phyloP scores from a whole-genome alignment of 208 protist species.

The Ichthyophonus hoferi region DNA sequence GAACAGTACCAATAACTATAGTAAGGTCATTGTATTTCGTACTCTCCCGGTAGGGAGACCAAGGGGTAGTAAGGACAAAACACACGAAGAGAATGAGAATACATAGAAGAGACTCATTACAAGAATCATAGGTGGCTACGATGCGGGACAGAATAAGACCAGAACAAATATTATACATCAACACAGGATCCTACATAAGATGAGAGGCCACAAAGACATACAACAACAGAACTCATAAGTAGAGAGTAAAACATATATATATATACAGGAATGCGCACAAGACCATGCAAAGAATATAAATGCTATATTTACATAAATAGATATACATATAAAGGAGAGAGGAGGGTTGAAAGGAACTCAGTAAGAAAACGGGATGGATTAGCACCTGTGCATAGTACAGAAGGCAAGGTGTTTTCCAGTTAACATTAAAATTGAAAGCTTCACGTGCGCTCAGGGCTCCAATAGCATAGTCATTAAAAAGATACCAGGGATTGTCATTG shows the following conservation, averaged over 20 bases:
- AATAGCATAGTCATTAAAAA: slow-evolving; percentile 65
- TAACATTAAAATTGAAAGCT: slow-evolving; percentile 46
- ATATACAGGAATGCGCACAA: not conserved
- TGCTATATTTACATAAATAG: not conserved
- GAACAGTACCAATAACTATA: too few relatives aligned
- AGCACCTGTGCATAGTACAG: slow-evolving; percentile 19
- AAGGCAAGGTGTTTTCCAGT: slow-evolving; percentile 53
- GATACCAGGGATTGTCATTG: too few relatives aligned
- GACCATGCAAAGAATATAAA: too few relatives aligned
- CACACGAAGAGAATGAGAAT: too few relatives aligned
- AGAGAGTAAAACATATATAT: not conserved
- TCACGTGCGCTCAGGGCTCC: slow-evolving; percentile 41
- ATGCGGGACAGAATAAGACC: not conserved
- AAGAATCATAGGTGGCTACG: not conserved
- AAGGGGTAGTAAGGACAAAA: too few relatives aligned
- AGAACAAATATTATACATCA: not conserved
- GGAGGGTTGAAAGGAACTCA: too few relatives aligned
- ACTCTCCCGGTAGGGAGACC: too few relatives aligned
- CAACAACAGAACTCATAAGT: not conserved
- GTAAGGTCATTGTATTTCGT: too few relatives aligned
- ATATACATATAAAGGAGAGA: not conserved
- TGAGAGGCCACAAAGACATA: not conserved
- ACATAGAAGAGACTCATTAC: not conserved
- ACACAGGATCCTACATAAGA: not conserved
- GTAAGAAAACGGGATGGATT: too few relatives aligned